phyloP scores from a whole-genome alignment of 768 basidiomycete genomes.

The Pleurotus tuoliensis region DNA sequence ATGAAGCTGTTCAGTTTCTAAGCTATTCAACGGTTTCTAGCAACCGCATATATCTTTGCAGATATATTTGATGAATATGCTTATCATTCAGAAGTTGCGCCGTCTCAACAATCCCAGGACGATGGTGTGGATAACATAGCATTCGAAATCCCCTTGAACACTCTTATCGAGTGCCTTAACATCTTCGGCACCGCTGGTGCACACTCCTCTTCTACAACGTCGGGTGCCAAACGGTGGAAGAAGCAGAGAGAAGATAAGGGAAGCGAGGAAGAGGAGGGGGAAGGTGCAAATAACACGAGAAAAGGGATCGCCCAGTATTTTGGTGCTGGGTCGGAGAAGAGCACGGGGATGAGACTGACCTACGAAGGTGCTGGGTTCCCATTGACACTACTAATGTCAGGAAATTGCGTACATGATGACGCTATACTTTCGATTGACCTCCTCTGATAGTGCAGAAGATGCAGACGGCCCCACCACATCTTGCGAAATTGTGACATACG shows the following conservation, averaged over 20 bases:
- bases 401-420: slow-evolving; percentile 11
- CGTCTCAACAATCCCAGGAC: slow-evolving; percentile 20
- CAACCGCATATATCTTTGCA: slow-evolving; percentile 76
- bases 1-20: background rate
- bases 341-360: slow-evolving; percentile 82
- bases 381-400: slow-evolving; percentile 75
- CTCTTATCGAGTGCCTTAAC: slow-evolving; percentile 86
- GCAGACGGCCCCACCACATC: slow-evolving; percentile 79
- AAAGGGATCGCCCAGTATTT: slow-evolving; percentile 57
- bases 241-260: slow-evolving; percentile 41
- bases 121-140: slow-evolving; percentile 34
- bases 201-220: slow-evolving; percentile 25
- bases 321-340: slow-evolving; percentile 49
- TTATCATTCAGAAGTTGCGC: slow-evolving; percentile 45
- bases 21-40: slow-evolving; percentile 33
- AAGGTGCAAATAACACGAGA: slow-evolving; percentile 29
- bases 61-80: slow-evolving; percentile 78
- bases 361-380: slow-evolving; percentile 79
- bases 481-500: slow-evolving; percentile 83
- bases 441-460: slow-evolving; percentile 60
- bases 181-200: slow-evolving; percentile 83
- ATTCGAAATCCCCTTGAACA: slow-evolving; percentile 83
- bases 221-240: slow-evolving; percentile 46
- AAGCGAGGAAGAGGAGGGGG: slow-evolving; percentile 37
- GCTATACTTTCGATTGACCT: background rate